Conservation (phyloP, 1,139 yeast genomes). For the Petasospora fabianii region DNA sequence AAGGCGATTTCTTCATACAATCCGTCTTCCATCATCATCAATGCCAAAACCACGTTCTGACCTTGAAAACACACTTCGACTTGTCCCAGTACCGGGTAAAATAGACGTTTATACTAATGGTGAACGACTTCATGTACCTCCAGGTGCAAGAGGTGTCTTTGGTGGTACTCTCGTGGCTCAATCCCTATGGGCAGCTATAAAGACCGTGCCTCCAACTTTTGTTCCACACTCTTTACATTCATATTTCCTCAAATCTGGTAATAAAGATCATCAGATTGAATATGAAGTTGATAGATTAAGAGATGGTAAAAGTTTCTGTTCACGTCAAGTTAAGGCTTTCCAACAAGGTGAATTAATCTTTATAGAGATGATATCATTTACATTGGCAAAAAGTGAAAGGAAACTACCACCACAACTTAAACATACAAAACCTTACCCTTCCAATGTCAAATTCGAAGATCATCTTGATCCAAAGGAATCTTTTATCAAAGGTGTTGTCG, state of each 20-base stretch:
- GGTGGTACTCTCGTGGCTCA: conserved; percentile 82
- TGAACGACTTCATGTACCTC: conserved; percentile 39
- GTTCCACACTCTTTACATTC: conserved; percentile 50
- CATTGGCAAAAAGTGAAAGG: conserved; percentile 11
- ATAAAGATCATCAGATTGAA: conserved; percentile 43
- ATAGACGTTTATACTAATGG: conserved; percentile 32
- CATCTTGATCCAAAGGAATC: conserved; percentile 9
- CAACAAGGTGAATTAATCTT: conserved; percentile 51
- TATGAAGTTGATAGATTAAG: conserved; percentile 55
- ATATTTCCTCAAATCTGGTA: conserved; percentile 50
- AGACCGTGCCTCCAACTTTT: conserved; percentile 39
- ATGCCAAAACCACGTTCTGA: too few species aligned
- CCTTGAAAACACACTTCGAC: conserved; percentile 25
- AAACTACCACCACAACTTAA: conserved; percentile 14
- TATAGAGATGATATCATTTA: conserved; percentile 48
- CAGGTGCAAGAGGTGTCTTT: conserved; percentile 67
- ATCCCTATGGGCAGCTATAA: conserved; percentile 61
- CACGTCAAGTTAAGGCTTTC: conserved; percentile 53
- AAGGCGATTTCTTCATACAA: too few species aligned
- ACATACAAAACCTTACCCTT: conserved; percentile 19
- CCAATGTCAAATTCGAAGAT: conserved; percentile 5
- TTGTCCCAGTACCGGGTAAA: conserved; percentile 26
- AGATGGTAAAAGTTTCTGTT: conserved; percentile 61
- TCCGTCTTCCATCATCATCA: too few species aligned
- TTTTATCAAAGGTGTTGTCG: conserved; percentile 12